Base-by-base conservation (phyloP, 352 stramenopile genomes). In the Aphanomyces cochlioides region DNA sequence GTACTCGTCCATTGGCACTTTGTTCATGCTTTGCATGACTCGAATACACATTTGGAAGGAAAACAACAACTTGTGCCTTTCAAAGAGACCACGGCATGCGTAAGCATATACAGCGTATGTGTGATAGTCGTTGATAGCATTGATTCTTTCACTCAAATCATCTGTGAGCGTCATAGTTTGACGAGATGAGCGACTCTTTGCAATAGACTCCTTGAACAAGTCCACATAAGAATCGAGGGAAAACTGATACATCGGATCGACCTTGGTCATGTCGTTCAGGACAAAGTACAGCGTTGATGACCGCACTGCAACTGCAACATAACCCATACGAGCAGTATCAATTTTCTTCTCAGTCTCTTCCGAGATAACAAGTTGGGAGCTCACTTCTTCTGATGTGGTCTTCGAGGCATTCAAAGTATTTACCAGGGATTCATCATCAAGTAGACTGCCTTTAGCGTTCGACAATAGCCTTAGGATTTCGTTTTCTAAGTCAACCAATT, bases 171-270 rank as follows among this genome's bases (percentile, higher is more conserved):
- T 85, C 17, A 82, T 79, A 60, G 92, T 86, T 66, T 89, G 92
- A 68, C 90, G 90, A 28, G 93, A 75, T 65, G 79, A 93, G 17
- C 88, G 83, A 21, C 80, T 91, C 64, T 90, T 93, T 13, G 95
- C 75, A 56, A 99, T 98, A 19, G 89, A 98, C 40, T 95, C 80
- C 48, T 98, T 92, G 76, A 99, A 99, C 34, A 99, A 74, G 34
- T 92, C 88, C 17, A 98, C 86, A 70, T 98, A 99, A 1, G 90
- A 87, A 53, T 98, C 95, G 13, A 99, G 78, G 7, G 90, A 98
- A 72, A 98, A 98, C 73, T 98, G 93, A 77, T 99, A 99, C 96
- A 98, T 99, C 6, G 95, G 89, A 57, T 99, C 96, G 1, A 99
- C 92, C 37, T 82, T 90, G 8, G 88, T 89, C 82, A 99, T 93